phyloP scores from a whole-genome alignment of 169 alveolate genomes.

The Plasmodium inui region DNA sequence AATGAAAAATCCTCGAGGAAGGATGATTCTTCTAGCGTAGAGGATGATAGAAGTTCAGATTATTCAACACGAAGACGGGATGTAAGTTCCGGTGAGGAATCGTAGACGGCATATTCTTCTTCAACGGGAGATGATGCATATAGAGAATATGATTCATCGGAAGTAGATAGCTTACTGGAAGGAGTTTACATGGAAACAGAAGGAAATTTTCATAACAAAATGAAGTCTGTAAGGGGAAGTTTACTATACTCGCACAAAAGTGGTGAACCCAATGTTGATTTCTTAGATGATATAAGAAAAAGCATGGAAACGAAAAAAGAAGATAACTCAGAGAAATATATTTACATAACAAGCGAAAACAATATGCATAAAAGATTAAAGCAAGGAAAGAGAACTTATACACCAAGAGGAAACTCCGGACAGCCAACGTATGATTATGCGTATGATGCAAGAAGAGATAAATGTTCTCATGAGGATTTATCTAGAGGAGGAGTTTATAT shows the following conservation, averaged over 20 bases:
- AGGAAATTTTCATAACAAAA: not conserved
- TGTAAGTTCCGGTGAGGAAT: not conserved
- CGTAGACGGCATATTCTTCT: not conserved
- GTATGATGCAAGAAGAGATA: too few species aligned
- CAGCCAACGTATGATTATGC: too few species aligned
- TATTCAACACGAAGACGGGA: not conserved
- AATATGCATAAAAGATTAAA: too few species aligned
- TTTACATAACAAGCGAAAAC: not conserved
- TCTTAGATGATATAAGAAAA: not conserved
- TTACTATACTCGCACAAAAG: not conserved
- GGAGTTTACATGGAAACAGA: not conserved
- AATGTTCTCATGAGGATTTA: too few species aligned
- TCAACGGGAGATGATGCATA: not conserved
- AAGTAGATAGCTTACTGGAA: not conserved
- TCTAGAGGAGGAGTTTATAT: not conserved
- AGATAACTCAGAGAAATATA: not conserved
- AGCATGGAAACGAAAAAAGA: not conserved
- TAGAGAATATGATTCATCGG: not conserved
- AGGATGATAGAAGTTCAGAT: too few species aligned
- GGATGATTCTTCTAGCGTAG: not conserved
- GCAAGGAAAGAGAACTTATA: too few species aligned
- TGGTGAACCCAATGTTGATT: not conserved
- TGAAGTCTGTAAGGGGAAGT: not conserved
- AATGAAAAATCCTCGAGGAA: not conserved
- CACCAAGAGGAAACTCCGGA: too few species aligned